Conservation (phyloP, 2,329 filamentous ascomycete genomes). For the Neoascochyta sp. region DNA sequence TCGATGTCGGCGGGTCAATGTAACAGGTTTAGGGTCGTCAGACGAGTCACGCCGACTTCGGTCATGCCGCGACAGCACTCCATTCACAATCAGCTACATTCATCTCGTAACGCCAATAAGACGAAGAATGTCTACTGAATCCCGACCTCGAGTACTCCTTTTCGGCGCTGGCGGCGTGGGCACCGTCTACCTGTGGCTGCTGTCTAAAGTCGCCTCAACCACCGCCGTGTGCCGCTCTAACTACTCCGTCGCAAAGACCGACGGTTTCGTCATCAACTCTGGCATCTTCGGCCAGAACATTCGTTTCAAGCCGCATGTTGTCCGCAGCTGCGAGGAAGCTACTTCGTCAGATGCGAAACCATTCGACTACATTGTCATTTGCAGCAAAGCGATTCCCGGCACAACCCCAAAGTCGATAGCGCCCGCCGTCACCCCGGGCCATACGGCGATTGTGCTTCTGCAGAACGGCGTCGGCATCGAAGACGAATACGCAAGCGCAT, state of each 20-base stretch:
- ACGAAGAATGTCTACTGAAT: conserved; percentile 6
- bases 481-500: conserved; percentile 49
- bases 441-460: conserved; percentile 56
- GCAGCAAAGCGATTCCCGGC: conserved; percentile 46
- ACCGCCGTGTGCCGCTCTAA: conserved; percentile 47
- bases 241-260: conserved; percentile 40
- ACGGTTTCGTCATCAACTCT: conserved; percentile 44
- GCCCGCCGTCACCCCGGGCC: conserved; percentile 37
- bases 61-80: no score
- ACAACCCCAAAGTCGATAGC: conserved; percentile 37
- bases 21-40: no score
- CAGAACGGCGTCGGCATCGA: conserved; percentile 63
- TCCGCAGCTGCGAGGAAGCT: conserved; percentile 36
- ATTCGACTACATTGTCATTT: conserved; percentile 50
- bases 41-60: neutral
- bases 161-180: conserved; percentile 46
- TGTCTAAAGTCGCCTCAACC: conserved; percentile 40
- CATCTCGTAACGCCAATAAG: neutral
- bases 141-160: conserved; percentile 30
- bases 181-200: conserved; percentile 42
- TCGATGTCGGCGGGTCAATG: no score
- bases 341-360: conserved; percentile 14
- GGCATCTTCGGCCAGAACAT: conserved; percentile 36
- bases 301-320: conserved; percentile 36
- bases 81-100: neutral